Percentiles rank a stretch among this genome's conserved stretches.
These are phyloP conservation scores for Botrytis elliptica DNA, from an alignment of 2,329 filamentous ascomycete genomes.

Conservation along the genomic window DNA sequence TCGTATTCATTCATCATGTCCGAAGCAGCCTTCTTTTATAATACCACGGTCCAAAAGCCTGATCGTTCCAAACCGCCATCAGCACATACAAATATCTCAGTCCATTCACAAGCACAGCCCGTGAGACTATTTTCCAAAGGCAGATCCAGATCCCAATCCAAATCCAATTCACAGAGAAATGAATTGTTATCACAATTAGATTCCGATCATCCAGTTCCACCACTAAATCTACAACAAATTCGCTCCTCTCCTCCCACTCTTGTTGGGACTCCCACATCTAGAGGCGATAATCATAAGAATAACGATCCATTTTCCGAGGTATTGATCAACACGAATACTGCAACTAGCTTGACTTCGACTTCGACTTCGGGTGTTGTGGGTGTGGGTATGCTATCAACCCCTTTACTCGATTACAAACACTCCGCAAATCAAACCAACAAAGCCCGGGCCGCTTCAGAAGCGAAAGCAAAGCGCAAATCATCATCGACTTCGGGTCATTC, in stretches of 20 bases:
- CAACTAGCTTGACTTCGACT: not conserved
- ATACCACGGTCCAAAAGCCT: conserved; percentile 25
- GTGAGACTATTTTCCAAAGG: conserved; percentile 28
- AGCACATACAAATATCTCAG: conserved; percentile 30
- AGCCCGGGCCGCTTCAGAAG: conserved; percentile 29
- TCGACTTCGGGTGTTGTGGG: not conserved
- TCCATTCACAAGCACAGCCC: conserved; percentile 28
- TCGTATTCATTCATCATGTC: conserved; percentile 25
- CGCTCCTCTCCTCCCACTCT: conserved; percentile 8
- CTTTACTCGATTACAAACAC: conserved; percentile 36
- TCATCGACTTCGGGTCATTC: conserved; percentile 32
- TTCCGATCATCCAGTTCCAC: conserved; percentile 6
- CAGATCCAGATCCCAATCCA: conserved; percentile 24
- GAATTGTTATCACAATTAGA: not conserved
- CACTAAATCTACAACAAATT: not conserved
- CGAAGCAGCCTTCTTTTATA: conserved; percentile 35
- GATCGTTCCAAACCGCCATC: conserved; percentile 31
- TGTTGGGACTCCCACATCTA: conserved; percentile 14
- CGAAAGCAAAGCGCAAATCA: conserved; percentile 30
- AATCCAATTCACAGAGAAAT: conserved; percentile 22
- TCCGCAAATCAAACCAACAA: conserved; percentile 36
- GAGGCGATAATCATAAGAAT: conserved; percentile 7
- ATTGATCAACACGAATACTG: not conserved
- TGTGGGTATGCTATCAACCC: conserved; percentile 37
- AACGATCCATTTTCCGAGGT: conserved; percentile 23